Base-by-base conservation (phyloP, 768 basidiomycete genomes). In the Hydnomerulius pinastri region DNA sequence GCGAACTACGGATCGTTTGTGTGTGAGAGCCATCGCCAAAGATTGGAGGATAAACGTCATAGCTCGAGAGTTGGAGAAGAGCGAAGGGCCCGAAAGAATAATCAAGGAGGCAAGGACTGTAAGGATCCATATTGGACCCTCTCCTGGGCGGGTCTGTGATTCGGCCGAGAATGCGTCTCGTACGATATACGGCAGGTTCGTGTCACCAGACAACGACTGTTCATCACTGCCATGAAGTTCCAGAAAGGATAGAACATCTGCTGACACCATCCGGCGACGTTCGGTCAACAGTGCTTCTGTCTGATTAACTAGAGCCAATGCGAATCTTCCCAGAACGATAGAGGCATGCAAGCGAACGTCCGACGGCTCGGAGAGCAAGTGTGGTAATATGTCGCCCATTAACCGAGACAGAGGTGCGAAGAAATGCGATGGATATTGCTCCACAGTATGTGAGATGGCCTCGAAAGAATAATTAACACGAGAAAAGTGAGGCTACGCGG, bases 81-180 rank as follows among this genome's bases (percentile, higher is more conserved):
- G 46, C 2, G 65, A 58, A 21, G 63, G 57, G 43, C 77, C 80
- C 39, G 73, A 71, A 30, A 84, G 71, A 21, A 80, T 52, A 46
- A 79, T 71, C 49, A 83, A 61, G 21, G 75, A 78, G 0, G 78
- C 72, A 1, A 79, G 59, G 20, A 75, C 66, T 17, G 71, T 57
- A 9, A 77, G 52, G 2, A 75, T 74, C 80, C 80, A 80, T 18
- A 71, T 57, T 0, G 79, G 73, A 7, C 68, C 63, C 17, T 64
- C 56, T 21, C 55, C 55, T 2, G 49, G 55, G 39, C 50, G 51
- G 13, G 57, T 7, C 38, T 52, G 48, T 6, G 62, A 60, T 33
- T 60, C 55, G 5, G 54, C 47, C 21, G 62, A 46, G 39, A 73
- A 61, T 2, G 72, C 70, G 3, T 51, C 43, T 32, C 48, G 59